Conservation (phyloP, 768 basidiomycete genomes). For the Xerocomellus dryophilus region DNA sequence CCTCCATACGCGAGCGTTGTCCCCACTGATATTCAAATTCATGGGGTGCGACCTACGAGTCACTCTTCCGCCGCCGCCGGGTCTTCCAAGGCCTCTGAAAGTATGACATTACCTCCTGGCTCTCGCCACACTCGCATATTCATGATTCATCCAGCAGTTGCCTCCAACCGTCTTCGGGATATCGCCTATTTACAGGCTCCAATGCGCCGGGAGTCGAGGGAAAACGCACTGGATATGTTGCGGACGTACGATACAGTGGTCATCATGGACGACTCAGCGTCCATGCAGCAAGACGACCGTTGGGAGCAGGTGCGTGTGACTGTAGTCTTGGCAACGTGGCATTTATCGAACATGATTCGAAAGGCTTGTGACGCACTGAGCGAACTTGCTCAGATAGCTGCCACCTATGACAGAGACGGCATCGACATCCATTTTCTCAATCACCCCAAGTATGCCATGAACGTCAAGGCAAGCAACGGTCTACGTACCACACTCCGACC, state of each 20-base stretch:
- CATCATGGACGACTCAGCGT: constrained; percentile 59
- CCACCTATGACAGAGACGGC: constrained; percentile 53
- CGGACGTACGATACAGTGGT: constrained; percentile 54
- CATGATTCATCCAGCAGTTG: constrained; percentile 19
- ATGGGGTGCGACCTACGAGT: not conserved
- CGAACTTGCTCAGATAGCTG: constrained; percentile 46
- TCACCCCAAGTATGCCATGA: constrained; percentile 27
- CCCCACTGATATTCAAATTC: constrained; percentile 6
- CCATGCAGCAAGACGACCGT: constrained; percentile 43
- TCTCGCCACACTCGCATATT: constrained; percentile 24
- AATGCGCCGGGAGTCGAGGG: constrained; percentile 25
- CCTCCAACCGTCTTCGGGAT: constrained; percentile 17
- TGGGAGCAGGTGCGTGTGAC: constrained; percentile 48
- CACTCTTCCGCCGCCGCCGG: constrained; percentile 3
- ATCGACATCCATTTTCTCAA: constrained; percentile 66
- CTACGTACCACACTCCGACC: not conserved
- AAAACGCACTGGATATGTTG: constrained; percentile 36
- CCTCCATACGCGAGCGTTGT: constrained; percentile 25
- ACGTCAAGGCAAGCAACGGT: constrained; percentile 37
- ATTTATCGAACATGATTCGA: not conserved
- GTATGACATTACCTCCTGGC: constrained; percentile 21
- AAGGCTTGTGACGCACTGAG: constrained; percentile 31
- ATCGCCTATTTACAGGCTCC: constrained; percentile 26
- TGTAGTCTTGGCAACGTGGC: not conserved
- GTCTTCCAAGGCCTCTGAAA: constrained; percentile 7